Evolutionary conservation across 2,329 filamentous ascomycete genomes (phyloP).

Genomic region (Claviceps purpurea): DNA sequence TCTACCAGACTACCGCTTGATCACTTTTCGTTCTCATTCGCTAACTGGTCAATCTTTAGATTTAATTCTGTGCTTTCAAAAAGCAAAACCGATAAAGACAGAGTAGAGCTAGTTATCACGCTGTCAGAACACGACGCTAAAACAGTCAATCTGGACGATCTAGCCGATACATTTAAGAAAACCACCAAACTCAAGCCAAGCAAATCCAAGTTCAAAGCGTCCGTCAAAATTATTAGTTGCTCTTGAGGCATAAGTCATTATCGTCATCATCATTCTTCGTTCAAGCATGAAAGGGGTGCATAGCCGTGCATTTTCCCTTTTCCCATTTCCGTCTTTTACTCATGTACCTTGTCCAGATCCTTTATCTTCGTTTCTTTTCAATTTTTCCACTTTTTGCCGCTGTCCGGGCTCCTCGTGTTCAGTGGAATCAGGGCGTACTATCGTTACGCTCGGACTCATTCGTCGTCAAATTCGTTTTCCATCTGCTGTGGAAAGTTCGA

Average conservation of each 20-base stretch:
- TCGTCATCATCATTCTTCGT: slow-evolving; percentile 1
- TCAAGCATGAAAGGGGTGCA: background rate
- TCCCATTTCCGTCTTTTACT: background rate
- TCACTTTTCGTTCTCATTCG: background rate
- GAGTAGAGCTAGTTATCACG: slow-evolving; percentile 22
- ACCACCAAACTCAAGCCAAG: slow-evolving; percentile 19
- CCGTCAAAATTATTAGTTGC: slow-evolving; percentile 15
- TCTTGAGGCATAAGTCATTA: slow-evolving; percentile 8
- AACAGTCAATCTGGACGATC: slow-evolving; percentile 19
- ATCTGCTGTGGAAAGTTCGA: slow-evolving; percentile 9
- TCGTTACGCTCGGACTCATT: slow-evolving; percentile 10
- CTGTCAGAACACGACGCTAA: slow-evolving; percentile 16
- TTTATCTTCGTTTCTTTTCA: background rate
- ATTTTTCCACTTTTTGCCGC: no score
- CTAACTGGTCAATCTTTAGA: background rate
- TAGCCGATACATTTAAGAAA: slow-evolving; percentile 21
- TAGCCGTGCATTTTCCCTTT: background rate
- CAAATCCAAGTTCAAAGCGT: slow-evolving; percentile 20
- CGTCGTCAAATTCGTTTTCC: slow-evolving; percentile 12
- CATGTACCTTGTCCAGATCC: background rate
- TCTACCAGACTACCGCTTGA: background rate
- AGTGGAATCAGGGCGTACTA: no score
- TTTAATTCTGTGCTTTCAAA: slow-evolving; percentile 2
- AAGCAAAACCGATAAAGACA: slow-evolving; percentile 19
- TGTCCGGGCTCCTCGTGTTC: background rate